phyloP scores from a whole-genome alignment of 306 rosid species.

The Malus domestica region DNA sequence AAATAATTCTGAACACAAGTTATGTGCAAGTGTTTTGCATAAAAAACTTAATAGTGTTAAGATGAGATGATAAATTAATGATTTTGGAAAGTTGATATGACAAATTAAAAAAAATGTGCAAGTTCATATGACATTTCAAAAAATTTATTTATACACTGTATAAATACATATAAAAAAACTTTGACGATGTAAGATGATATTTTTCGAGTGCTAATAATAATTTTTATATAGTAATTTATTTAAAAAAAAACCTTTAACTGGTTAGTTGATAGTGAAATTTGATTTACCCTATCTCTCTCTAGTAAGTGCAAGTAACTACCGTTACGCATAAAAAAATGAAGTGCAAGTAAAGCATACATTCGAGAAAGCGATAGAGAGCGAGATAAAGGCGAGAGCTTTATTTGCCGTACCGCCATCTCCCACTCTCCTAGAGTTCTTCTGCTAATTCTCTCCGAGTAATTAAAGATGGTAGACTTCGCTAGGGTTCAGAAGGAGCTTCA shows the following conservation, averaged over 20 bases:
- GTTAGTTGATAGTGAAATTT: neutral
- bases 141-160: too few relatives aligned
- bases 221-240: too few relatives aligned
- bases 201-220: too few relatives aligned
- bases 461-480: slow-evolving; percentile 81
- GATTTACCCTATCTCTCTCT: neutral
- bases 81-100: too few relatives aligned
- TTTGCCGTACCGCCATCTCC: neutral
- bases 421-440: neutral
- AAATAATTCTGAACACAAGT: too few relatives aligned
- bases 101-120: too few relatives aligned
- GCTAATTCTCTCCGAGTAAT: neutral
- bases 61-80: too few relatives aligned
- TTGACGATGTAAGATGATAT: fast-evolving
- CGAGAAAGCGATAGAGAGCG: neutral
- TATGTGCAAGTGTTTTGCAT: too few relatives aligned
- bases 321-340: neutral
- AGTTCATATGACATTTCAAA: too few relatives aligned
- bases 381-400: neutral
- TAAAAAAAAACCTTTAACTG: neutral
- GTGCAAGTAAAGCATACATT: neutral
- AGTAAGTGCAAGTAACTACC: too few relatives aligned
- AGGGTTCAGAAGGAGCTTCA: slow-evolving; percentile 97
- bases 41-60: too few relatives aligned
- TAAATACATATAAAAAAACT: too few relatives aligned